phyloP scores from a whole-genome alignment of 768 basidiomycete species.

The Lactarius psammicola region DNA sequence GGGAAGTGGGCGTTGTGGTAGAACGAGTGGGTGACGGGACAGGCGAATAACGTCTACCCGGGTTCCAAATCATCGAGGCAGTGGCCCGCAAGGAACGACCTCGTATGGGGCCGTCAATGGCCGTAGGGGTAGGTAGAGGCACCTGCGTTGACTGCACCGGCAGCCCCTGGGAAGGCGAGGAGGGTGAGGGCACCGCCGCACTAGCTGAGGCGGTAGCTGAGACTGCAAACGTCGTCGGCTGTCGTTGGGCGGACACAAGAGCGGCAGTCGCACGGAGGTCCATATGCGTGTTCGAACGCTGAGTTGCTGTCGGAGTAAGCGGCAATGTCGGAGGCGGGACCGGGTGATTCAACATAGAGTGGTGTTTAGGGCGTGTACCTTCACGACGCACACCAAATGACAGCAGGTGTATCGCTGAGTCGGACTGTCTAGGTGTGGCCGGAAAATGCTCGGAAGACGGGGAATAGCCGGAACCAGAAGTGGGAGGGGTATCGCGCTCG shows the following conservation, averaged over 20 bases:
- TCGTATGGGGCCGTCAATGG: not conserved
- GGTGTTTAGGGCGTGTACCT: slow-evolving; percentile 23
- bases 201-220: slow-evolving; percentile 2
- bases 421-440: slow-evolving; percentile 4
- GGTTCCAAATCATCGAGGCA: slow-evolving; percentile 20
- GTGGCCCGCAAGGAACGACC: slow-evolving; percentile 19
- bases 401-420: not conserved
- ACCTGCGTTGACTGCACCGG: not conserved
- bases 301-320: not conserved
- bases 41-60: slow-evolving; percentile 13
- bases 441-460: slow-evolving; percentile 9
- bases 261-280: slow-evolving; percentile 2
- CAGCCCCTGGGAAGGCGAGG: slow-evolving; percentile 1
- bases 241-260: not conserved
- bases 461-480: slow-evolving; percentile 2
- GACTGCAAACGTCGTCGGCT: not conserved
- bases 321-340: slow-evolving; percentile 10
- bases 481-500: slow-evolving; percentile 12
- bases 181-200: not conserved
- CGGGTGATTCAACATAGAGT: slow-evolving; percentile 21
- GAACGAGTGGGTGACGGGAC: slow-evolving; percentile 22
- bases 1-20: slow-evolving; percentile 13
- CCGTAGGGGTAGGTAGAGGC: not conserved
- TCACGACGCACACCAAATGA: slow-evolving; percentile 7
- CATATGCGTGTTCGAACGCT: not conserved